Evolutionary conservation across 306 rosid species (phyloP), one percentile per base, ranked within the genome.

Genomic region (Sphenostylis stenocarpa): DNA sequence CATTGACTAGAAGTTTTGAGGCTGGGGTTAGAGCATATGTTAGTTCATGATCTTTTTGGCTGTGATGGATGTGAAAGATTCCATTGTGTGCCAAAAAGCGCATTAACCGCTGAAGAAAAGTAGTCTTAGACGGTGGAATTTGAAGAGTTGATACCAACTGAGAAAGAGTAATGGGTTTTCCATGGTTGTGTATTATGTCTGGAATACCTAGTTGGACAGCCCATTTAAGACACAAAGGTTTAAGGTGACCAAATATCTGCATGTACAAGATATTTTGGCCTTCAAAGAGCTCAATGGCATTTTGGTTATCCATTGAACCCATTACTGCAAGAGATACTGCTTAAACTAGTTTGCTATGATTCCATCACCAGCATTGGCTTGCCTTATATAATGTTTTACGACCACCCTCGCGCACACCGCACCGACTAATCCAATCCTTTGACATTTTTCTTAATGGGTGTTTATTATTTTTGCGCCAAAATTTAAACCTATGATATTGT

Each of bases 61-160:
- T 23, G 8, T 10, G 74, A 8, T 47, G 28, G 44, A 60, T 47
- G 1, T 39, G 17, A 38, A 85, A 84, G 71, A 81, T 55, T 43
- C 82, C 84, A 19, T 72, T 61, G 47, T 83, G 86, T 3, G 77
- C 82, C 21, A 88, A 70, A 2, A 72, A 77, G 13, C 79, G 84
- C 84, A 85, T 68, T 4, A 87, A 55, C 10, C 89, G 52, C n/a
- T 33, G 16, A 16, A 85, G 48, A 7, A 23, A 17, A 12, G 26
- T 6, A 4, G 79, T 14, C 39, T 78, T 87, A 2, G 78, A 4
- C 1, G 72, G 82, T n/a, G 68, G 72, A 63, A 87, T 13, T 0
- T 83, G 49, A 15, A 88, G 85, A 1, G 78, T 53, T 31, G 77
- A 62, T 49, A 78, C 43, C 77, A 88, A 81, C 3, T 83, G 60